Base-by-base conservation (phyloP, 768 basidiomycete species). In the Podaxis pistillaris region DNA sequence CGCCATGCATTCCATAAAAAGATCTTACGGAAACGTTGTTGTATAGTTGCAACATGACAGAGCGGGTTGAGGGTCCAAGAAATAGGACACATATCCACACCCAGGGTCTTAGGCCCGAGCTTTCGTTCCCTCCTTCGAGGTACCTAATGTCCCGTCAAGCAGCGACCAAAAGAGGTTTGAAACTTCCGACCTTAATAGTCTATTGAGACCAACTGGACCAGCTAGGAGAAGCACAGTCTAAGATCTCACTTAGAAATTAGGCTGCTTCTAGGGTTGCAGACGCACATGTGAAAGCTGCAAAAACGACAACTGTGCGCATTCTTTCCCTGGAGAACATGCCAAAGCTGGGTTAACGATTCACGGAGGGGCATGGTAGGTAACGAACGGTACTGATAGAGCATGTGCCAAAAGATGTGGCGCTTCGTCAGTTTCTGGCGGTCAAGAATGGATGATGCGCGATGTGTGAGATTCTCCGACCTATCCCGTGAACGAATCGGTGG, bases 401-500 rank as follows among this genome's bases (percentile, higher is more conserved):
- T 9, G 24, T 47, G 44, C 56, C 56, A 58, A 58, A 58, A 47
- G 22, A 37, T 15, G 12, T 47, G 56, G 17, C n/a, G 41, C 41
- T 47, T 47, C 44, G 40, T 41, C 40, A 58, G 26, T 8, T 28
- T 33, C 17, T 47, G 15, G 17, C 41, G 56, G 47, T 47, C n/a
- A 12, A 58, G 44, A 19, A 58, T 28, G 9, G 17, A n/a, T 19
- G 17, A 30, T 3, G 33, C 44, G 6, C 56, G 22, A 9, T 54
- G 41, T 11, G 68, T 70, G n/a, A 74, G 44, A 63, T 69, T 13
- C 13, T 66, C 61, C 2, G 70, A 66, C 55, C 62, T 56, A 62
- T 90, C 88, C 58, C 84, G 82, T 64, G 88, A 86, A 4, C 83
- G 82, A 72, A 90, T 81, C 1, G 84, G 85, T 15, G 87, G 87